Evolutionary conservation across 495 filamentous ascomycete genomes (phyloP).

Genomic region (Neurospora intermedia): DNA sequence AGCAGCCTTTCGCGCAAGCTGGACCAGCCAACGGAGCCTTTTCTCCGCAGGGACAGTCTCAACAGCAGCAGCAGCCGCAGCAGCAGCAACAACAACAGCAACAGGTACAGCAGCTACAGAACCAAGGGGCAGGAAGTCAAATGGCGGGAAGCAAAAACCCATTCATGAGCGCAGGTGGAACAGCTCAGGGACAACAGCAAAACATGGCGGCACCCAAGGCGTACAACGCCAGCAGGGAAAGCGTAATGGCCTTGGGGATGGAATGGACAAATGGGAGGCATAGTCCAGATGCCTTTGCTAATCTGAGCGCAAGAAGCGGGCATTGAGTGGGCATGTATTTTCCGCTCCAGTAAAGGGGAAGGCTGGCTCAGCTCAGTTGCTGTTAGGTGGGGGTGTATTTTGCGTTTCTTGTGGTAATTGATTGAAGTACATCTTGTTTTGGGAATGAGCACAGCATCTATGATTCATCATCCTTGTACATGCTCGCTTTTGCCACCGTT

Average conservation of each 20-base stretch:
- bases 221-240: slow-evolving; percentile 76
- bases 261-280: slow-evolving; percentile 68
- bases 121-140: slow-evolving; percentile 14
- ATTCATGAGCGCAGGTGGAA: slow-evolving; percentile 22
- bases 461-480: background rate
- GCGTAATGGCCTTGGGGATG: slow-evolving; percentile 64
- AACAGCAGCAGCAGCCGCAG: slow-evolving; percentile 1
- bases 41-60: slow-evolving; percentile 14
- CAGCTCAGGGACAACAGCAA: slow-evolving; percentile 5
- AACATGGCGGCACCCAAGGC: slow-evolving; percentile 10
- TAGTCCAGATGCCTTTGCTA: slow-evolving; percentile 96
- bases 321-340: background rate
- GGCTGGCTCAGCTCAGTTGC: background rate
- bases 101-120: slow-evolving; percentile 12
- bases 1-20: slow-evolving; percentile 13
- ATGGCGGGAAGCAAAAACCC: slow-evolving; percentile 36
- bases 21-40: slow-evolving; percentile 5
- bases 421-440: background rate
- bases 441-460: background rate
- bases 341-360: background rate
- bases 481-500: background rate
- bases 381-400: background rate
- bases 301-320: slow-evolving; percentile 55
- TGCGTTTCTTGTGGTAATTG: background rate
- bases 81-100: slow-evolving; percentile 7